A percentile compares a stretch with the other conserved stretches of the same genome.
Conservation (phyloP, 495 filamentous ascomycete genomes). For the Lasiosphaeria ovina region DNA sequence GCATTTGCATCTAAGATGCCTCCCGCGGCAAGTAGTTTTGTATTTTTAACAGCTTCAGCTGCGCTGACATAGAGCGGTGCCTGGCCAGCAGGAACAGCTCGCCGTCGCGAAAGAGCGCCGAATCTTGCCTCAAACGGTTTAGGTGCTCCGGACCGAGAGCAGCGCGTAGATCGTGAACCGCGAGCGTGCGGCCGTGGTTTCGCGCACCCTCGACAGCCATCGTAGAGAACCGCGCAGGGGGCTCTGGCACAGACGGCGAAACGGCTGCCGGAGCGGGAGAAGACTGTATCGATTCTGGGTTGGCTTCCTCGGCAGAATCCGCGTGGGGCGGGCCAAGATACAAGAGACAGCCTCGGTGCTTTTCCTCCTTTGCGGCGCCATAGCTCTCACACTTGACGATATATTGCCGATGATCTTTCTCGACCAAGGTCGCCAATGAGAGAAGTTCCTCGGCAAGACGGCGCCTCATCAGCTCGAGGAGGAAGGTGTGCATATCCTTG, state of each 20-base stretch:
- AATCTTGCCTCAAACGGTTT: constrained; percentile 27
- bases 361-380: constrained; percentile 30
- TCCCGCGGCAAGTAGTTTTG: constrained; percentile 53
- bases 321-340: constrained; percentile 29
- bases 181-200: constrained; percentile 22
- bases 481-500: constrained; percentile 62
- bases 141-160: constrained; percentile 40
- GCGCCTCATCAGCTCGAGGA: constrained; percentile 53
- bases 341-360: constrained; percentile 38
- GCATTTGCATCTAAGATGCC: background rate
- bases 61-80: constrained; percentile 48
- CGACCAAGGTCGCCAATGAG: constrained; percentile 27
- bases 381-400: constrained; percentile 34
- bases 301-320: background rate
- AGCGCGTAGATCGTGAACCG: constrained; percentile 42
- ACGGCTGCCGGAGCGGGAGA: background rate
- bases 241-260: background rate
- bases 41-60: constrained; percentile 65
- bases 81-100: constrained; percentile 42
- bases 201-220: constrained; percentile 26
- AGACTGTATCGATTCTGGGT: background rate
- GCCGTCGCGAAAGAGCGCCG: constrained; percentile 30
- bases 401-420: constrained; percentile 28
- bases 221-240: constrained; percentile 28
- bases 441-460: constrained; percentile 43